Base-by-base conservation (phyloP, 192 early-diverging fungal genomes). In the Podila epicladia region DNA sequence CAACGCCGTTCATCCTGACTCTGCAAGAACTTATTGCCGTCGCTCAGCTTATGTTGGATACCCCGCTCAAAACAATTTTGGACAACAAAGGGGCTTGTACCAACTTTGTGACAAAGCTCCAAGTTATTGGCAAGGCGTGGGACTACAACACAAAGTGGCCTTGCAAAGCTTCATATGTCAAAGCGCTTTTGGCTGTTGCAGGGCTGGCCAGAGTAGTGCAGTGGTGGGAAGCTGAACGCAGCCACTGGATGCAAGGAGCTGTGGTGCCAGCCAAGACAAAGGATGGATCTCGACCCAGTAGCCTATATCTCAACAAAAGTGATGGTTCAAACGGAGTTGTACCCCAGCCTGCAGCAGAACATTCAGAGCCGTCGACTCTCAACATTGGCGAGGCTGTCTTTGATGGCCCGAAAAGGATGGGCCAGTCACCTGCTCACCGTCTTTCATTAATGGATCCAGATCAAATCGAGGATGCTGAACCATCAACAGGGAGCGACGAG, bases 1-100 rank as follows among this genome's bases (percentile, higher is more conserved):
- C 87, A 33, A 85, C 86, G 15, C 86, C 85, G 5, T 91, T 94
- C 62, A 87, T 92, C 24, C 74, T 85, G 37, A 86, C 92, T 0
- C 62, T 95, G 5, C 88, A 85, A 24, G 91, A 94, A 41, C 77
- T 95, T 5, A 94, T 93, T 62, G 71, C 83, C 5, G 72, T 91
- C n/a, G 92, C 94, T 0, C 92, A 94, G 62, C 83, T 85, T 13
- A 91, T 95, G 58, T 82, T 96, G 15, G 94, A 96, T 72, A 91
- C 91, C 58, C 83, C 85, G 2, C 32, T 89, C 35, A 79, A 82
- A 37, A 69, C 88, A 0, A 86, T 89, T 17, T 64, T 94, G 32
- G 90, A 93, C 76, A 89, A 87, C 38, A 82, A 90, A 19, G 85
- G 86, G 11, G 82, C 85, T 2, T 92, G 89, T 58, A 87, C 87